Base-by-base conservation (phyloP, 768 basidiomycete species). In the Mycena crocata region DNA sequence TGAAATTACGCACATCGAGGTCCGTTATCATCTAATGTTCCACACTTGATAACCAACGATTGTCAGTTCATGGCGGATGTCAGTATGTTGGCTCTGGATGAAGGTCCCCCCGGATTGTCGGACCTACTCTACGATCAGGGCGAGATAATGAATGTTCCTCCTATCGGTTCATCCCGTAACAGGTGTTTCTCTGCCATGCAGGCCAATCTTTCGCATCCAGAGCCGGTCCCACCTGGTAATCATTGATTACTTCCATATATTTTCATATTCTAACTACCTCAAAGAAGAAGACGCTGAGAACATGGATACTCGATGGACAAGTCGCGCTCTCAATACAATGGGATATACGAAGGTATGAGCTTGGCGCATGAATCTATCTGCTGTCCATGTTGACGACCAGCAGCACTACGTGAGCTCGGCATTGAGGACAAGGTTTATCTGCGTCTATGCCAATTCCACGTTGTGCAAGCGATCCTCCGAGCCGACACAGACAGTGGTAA, bases 331-430 rank as follows among this genome's bases (percentile, higher is more conserved):
- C 15, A 40, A 17, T 21, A 17, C 8, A 40, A 40, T 19, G 40
- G 15, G 17, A 5, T 40, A 5, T 40, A 17, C 5, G 40, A n/a
- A n/a, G n/a, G n/a, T n/a, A n/a, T n/a, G n/a, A n/a, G n/a, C n/a
- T n/a, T n/a, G n/a, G n/a, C n/a, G n/a, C n/a, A n/a, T n/a, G n/a
- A n/a, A n/a, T n/a, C n/a, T 40, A 19, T 64, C 57, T n/a, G 56
- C 57, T 23, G 63, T 64, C 37, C n/a, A 3, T 45, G 23, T 64
- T 1, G 26, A 50, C 4, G 63, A 55, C 3, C 49, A 57, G 5
- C n/a, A n/a, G n/a, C n/a, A n/a, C n/a, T n/a, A n/a, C n/a, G n/a
- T 5, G 40, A 40, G 9, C 40, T 40, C 17, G 40, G 17, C 5
- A 40, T 40, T n/a, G n/a, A n/a, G 40, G 17, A 40, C 15, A 17